Conservation (phyloP, 768 basidiomycete species). For the Coprinopsis sp. region DNA sequence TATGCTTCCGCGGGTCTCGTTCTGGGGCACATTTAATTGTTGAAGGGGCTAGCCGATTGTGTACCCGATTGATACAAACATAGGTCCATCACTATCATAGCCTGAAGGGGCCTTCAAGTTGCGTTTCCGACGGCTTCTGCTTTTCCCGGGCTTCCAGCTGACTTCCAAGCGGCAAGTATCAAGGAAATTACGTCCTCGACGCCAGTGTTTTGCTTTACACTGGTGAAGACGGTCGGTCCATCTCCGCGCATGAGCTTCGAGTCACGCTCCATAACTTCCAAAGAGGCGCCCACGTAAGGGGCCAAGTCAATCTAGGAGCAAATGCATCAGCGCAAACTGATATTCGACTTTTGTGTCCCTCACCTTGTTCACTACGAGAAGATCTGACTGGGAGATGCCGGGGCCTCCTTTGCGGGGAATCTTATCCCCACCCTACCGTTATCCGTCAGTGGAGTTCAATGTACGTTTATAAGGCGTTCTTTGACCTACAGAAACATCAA, state of each 20-base stretch:
- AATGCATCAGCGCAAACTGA: neutral
- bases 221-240: conserved; percentile 90
- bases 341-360: neutral
- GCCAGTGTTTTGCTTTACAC: conserved; percentile 72
- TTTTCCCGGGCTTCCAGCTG: conserved; percentile 69
- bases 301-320: conserved; percentile 83
- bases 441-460: neutral
- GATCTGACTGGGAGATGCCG: conserved; percentile 93
- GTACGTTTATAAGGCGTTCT: neutral
- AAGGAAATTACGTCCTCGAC: conserved; percentile 79
- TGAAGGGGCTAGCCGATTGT: too few relatives aligned
- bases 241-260: conserved; percentile 90
- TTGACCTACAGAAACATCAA: conserved; percentile 69
- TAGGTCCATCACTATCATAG: too few relatives aligned
- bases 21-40: too few relatives aligned
- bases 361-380: conserved; percentile 94
- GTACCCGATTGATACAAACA: too few relatives aligned
- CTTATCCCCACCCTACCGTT: conserved; percentile 87
- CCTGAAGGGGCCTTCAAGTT: too few relatives aligned
- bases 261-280: conserved; percentile 93
- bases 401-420: conserved; percentile 98
- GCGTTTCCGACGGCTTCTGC: conserved; percentile 46
- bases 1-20: too few relatives aligned
- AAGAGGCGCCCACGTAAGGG: conserved; percentile 84
- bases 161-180: conserved; percentile 84